These are phyloP conservation scores for Lactarius indigo DNA, from an alignment of 768 basidiomycete genomes.

Conservation along the genomic window DNA sequence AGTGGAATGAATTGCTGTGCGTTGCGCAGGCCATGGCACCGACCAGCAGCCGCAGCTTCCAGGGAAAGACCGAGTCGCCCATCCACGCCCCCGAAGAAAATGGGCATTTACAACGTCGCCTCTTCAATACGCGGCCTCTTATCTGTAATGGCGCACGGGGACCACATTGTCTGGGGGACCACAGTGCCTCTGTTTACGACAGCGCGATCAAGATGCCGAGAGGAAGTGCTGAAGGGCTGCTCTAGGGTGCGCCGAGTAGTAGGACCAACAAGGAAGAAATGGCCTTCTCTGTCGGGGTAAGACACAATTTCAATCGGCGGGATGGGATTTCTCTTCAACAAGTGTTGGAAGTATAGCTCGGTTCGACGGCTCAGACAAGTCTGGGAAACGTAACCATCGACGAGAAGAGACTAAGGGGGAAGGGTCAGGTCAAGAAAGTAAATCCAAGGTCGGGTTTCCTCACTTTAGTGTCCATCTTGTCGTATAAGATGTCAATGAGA, in stretches of 20 bases:
- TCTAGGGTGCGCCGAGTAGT: neutral
- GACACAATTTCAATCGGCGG: neutral
- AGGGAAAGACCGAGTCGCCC: slow-evolving; percentile 14
- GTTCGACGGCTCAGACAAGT: neutral
- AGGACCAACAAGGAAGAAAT: neutral
- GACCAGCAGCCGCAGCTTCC: neutral
- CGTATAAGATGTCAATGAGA: neutral
- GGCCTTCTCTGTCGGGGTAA: neutral
- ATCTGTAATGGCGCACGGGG: neutral
- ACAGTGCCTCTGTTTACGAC: neutral
- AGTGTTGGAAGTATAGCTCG: neutral
- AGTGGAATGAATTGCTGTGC: neutral
- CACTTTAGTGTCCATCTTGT: neutral
- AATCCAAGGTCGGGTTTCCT: neutral
- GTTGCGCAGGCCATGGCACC: neutral
- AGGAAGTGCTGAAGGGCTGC: neutral
- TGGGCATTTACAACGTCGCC: slow-evolving; percentile 9
- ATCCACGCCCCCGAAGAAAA: slow-evolving; percentile 1
- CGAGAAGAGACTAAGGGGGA: neutral
- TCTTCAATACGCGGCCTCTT: neutral
- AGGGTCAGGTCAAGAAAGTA: neutral
- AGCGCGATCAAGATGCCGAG: neutral
- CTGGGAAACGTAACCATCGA: slow-evolving; percentile 17
- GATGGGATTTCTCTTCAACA: neutral
- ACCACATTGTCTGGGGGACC: slow-evolving; percentile 17